A percentile compares a stretch with the other conserved stretches of the same genome.
Evolutionary conservation across 108 stramenopile species (phyloP).

Genomic region (Fistulifera pelliculosa): DNA sequence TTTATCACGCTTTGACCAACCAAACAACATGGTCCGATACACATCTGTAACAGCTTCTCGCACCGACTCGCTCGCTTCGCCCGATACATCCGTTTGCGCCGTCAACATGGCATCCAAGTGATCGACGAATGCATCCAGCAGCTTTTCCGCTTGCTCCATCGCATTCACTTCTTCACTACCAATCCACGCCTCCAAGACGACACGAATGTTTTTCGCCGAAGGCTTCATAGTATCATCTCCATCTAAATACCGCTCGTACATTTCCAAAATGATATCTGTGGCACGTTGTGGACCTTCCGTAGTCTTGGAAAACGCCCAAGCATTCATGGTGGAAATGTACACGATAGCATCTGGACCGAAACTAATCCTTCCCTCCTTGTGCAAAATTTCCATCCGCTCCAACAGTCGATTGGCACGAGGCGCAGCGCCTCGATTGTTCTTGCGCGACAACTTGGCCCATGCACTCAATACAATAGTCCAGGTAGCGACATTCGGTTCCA

Average conservation of each 20-base stretch:
- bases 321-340: conserved; percentile 44
- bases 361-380: conserved; percentile 29
- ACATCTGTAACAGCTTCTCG: conserved; percentile 21
- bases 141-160: conserved; percentile 25
- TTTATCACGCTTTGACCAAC: conserved; percentile 17
- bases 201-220: conserved; percentile 16
- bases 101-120: conserved; percentile 11
- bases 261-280: conserved; percentile 46
- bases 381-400: conserved; percentile 39
- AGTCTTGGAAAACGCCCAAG: conserved; percentile 33
- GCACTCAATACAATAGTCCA: conserved; percentile 45
- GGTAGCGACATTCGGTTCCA: conserved; percentile 35
- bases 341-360: conserved; percentile 32
- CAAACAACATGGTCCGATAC: conserved; percentile 26
- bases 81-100: neutral
- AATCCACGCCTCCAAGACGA: conserved; percentile 47
- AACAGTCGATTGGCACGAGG: conserved; percentile 45
- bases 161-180: conserved; percentile 7
- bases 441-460: conserved; percentile 30
- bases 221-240: conserved; percentile 41
- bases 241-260: conserved; percentile 36
- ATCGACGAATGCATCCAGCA: conserved; percentile 27
- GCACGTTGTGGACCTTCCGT: conserved; percentile 35
- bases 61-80: no score
- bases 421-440: conserved; percentile 36